Evolutionary conservation across 2,329 filamentous ascomycete genomes (phyloP).

Genomic region (Triangularia verruculosa): DNA sequence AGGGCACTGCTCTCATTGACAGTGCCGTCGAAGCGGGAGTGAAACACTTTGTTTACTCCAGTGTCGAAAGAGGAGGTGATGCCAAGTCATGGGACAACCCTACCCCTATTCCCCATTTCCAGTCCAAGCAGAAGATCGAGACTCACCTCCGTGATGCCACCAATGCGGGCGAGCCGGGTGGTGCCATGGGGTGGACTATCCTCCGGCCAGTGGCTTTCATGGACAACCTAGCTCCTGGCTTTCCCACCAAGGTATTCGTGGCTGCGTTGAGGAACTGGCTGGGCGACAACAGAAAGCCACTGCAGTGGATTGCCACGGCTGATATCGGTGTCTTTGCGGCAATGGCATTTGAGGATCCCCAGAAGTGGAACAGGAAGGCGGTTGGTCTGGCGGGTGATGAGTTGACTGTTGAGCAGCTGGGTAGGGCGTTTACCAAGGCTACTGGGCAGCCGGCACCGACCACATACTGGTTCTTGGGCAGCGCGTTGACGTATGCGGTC

Average conservation of each 20-base stretch:
- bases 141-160: conserved; percentile 52
- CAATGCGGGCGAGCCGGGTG: neutral
- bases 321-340: conserved; percentile 48
- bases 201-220: conserved; percentile 62
- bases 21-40: conserved; percentile 54
- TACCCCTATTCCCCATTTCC: conserved; percentile 61
- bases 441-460: conserved; percentile 30
- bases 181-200: conserved; percentile 56
- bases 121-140: conserved; percentile 60
- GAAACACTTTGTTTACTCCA: conserved; percentile 61
- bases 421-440: conserved; percentile 28
- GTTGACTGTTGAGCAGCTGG: conserved; percentile 36
- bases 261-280: conserved; percentile 34
- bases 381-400: conserved; percentile 46
- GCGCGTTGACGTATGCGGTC: conserved; percentile 31
- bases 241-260: conserved; percentile 37
- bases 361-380: conserved; percentile 36
- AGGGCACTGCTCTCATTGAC: conserved; percentile 59
- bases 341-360: conserved; percentile 40
- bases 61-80: conserved; percentile 60
- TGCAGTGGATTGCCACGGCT: conserved; percentile 41
- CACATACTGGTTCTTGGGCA: conserved; percentile 33
- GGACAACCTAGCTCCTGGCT: conserved; percentile 46
- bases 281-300: conserved; percentile 29
- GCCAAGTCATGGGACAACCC: conserved; percentile 47